Base-by-base conservation (phyloP, 352 stramenopile species). In the Phytophthora cactorum region DNA sequence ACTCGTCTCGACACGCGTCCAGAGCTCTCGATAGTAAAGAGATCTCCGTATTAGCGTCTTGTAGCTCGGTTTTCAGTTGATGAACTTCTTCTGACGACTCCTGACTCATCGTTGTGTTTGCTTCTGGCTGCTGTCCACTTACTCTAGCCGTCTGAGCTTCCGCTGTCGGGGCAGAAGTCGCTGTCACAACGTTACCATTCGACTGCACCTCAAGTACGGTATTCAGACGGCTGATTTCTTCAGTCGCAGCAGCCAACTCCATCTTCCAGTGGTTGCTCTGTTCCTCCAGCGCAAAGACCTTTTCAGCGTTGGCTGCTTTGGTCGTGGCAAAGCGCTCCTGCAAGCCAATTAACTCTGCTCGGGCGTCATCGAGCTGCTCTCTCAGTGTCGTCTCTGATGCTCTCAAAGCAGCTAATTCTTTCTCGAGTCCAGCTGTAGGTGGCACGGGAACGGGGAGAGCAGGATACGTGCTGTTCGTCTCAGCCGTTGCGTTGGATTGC, bases 271-370 rank as follows among this genome's bases (percentile, higher is more conserved):
- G 47, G 11, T 50, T 72, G n/a, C 36, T 63, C 17, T 67, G 57
- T 55, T 82, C 68, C 46, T 81, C 70, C 32, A 81, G 49, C 5
- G 74, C 53, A 57, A 81, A 81, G 17, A 77, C 74, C 36, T 81
- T 78, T 15, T 81, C 74, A 11, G 74, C 74, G 39, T 76, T 77
- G 9, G 74, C 74, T 47, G 66, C 70, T 65, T 81, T 81, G 17
- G 69, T 78, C 11, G 67, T 78, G 22, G 66, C 69, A 61, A 78
- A 75, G 14, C 68, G 75, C 49, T 80, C 66, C 17, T 80, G 63
- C 27, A 76, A 49, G 8, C 60, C 66, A 45, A 66, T 54, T 0
- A 77, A 39, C 59, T 77, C 62, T 3, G 52, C 58, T 43, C 60
- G 53, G 11, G 57, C 46, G 2, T 74, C 55, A 49, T 58, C 70